Base-by-base conservation (phyloP, 2,329 filamentous ascomycete species). In the Colletotrichum sp. region DNA sequence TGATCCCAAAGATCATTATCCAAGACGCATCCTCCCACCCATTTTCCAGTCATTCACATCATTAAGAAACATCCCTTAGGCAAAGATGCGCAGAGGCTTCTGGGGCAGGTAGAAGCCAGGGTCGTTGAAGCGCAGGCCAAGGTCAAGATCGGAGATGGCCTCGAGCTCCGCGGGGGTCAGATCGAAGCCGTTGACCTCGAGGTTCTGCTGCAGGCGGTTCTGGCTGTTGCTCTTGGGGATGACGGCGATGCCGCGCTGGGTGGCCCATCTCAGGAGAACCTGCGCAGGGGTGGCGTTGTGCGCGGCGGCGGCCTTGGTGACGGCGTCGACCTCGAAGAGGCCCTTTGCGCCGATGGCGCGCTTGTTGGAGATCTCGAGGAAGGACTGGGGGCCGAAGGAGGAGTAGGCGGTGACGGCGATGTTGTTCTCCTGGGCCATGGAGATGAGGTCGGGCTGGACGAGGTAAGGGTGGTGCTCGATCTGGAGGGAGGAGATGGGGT, bases 391-490 rank as follows among this genome's bases (percentile, higher is more conserved):
- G 3, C 92, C 92, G 79, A 94, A 93, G 21, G 90, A 91, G 7
- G 90, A 92, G 87, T 94, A 94, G 28, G 90, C 92, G 5, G 92
- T 93, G 43, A 94, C 86, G 61, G 85, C 84, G 75, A 94, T 91
- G 61, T 86, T 86, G 79, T 91, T 83, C 79, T 88, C 86, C 82
- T 91, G 87, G 69, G 90, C 91, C 78, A 91, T 87, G 71, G 88
- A 82, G 74, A 93, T 81, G 59, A 94, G 86, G 7, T 87, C 85
- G 62, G 85, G 83, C 85, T 94, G 92, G 43, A 89, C 89, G 69
- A 93, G 89, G 86, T 93, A 93, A 7, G 92, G 92, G 84, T 94
- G 92, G 84, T 93, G 91, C 84, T 94, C 92, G 83, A 94, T 91
- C 85, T 94, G 92, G 26, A 94, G 88, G 52, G 90, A 59, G 85